Evolutionary conservation across 306 rosid genomes (phyloP), one percentile per base, ranked within the genome.

Genomic region (Ziziphus jujuba): DNA sequence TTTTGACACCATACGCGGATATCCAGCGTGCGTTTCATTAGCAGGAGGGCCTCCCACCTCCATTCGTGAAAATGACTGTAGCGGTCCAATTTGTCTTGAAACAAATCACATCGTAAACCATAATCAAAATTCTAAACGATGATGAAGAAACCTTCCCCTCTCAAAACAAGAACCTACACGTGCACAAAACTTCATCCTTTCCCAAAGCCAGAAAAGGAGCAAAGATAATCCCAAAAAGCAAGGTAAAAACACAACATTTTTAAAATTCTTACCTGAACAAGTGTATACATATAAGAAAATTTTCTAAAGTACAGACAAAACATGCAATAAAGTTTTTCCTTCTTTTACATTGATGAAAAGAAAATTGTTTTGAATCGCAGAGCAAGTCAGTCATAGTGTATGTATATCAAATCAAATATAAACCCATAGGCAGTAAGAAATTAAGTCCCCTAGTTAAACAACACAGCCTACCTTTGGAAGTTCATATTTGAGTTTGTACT

Each of bases 11-110:
- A 85, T 77, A 48, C 80, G 90, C 25, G 78, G 36, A 63, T 81
- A 82, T 67, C 91, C 87, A 31, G 79, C 61, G 58, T 81, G 87
- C 52, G 56, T 62, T 81, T 86, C 98, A 78, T 80, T 84, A 38
- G 81, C 52, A 25, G 81, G 92, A 73, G 87, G 78, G 75, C 84
- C 77, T 67, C 87, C 92, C 92, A 79, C 80, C 72, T 87, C 98
- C 54, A 74, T 80, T 69, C 76, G 87, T 57, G 95, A 66, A 72
- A 74, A 81, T 66, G 89, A 65, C 75, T 88, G 98, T 73, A 68
- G 72, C 13, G 90, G 89, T 73, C 84, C 97, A 80, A 63, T 88
- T 77, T 63, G 68, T 79, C 98, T 93, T 85, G 75, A 80, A 52
- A 24, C 10, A 22, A 13, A 53, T 28, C 52, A 71, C 60, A 61